phyloP scores from a whole-genome alignment of 441 rosid genomes.

The Syzygium syzygioides region DNA sequence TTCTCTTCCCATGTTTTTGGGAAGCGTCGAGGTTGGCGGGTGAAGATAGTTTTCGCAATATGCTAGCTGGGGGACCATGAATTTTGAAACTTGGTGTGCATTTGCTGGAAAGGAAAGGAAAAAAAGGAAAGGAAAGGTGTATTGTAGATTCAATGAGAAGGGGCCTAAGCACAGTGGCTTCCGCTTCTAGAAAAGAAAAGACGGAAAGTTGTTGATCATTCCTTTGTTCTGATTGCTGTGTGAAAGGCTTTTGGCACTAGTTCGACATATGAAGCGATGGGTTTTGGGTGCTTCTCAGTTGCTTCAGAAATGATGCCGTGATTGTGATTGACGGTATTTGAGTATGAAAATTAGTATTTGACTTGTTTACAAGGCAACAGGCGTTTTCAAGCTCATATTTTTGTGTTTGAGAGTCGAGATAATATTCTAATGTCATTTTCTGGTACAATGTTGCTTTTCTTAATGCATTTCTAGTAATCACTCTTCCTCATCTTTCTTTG shows the following conservation, averaged over 20 bases:
- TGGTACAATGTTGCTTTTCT: background rate
- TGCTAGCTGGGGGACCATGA: background rate
- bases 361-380: background rate
- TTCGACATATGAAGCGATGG: background rate
- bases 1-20: background rate
- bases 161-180: background rate
- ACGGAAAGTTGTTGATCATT: background rate
- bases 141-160: background rate
- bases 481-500: background rate
- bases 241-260: background rate
- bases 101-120: background rate
- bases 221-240: background rate
- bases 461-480: background rate
- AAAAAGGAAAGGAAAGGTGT: background rate
- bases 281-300: background rate
- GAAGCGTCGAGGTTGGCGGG: background rate
- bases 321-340: background rate
- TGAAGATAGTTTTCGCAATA: background rate
- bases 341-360: background rate
- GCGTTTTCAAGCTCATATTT: background rate
- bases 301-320: background rate
- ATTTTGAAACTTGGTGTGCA: background rate
- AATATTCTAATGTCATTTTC: background rate
- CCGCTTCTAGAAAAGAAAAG: background rate
- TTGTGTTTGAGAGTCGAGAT: background rate